Evolutionary conservation across 768 basidiomycete genomes (phyloP).

Genomic region (Lactarius indigo): DNA sequence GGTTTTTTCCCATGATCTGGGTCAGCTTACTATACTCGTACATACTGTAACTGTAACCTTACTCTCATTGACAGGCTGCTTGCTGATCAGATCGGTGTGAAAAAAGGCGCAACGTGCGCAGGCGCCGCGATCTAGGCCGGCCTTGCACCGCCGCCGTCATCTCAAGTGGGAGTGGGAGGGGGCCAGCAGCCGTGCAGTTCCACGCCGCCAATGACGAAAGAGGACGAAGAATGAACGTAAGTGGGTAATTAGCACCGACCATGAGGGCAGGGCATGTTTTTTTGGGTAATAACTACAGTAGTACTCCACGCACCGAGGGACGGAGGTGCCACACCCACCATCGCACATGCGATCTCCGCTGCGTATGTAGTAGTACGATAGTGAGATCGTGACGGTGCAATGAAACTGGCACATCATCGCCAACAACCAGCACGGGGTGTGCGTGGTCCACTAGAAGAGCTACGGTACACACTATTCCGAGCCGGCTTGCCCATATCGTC

Average conservation of each 20-base stretch:
- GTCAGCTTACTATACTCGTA: background rate
- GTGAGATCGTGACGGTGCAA: background rate
- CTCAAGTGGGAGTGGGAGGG: background rate
- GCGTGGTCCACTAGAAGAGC: background rate
- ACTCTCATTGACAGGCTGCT: background rate
- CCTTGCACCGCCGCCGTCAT: background rate
- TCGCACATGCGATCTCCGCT: background rate
- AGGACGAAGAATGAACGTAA: slow-evolving; percentile 10
- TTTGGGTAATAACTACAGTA: background rate
- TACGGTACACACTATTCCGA: background rate
- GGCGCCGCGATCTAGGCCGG: background rate
- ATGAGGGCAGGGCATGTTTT: slow-evolving; percentile 19
- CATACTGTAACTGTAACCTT: background rate
- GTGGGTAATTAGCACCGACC: slow-evolving; percentile 4
- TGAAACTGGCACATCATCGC: background rate
- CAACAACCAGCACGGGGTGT: slow-evolving; percentile 1
- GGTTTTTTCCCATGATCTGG: background rate
- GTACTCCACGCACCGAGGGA: background rate
- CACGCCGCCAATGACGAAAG: slow-evolving; percentile 2
- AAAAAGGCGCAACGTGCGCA: background rate
- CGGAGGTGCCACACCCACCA: background rate
- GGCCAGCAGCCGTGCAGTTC: background rate
- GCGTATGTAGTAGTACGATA: background rate
- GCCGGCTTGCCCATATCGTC: background rate
- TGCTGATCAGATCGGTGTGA: background rate